Percentiles rank a stretch among this genome's conserved stretches.
phyloP scores from a whole-genome alignment of 495 filamentous ascomycete genomes.

The Talaromyces borbonicus region DNA sequence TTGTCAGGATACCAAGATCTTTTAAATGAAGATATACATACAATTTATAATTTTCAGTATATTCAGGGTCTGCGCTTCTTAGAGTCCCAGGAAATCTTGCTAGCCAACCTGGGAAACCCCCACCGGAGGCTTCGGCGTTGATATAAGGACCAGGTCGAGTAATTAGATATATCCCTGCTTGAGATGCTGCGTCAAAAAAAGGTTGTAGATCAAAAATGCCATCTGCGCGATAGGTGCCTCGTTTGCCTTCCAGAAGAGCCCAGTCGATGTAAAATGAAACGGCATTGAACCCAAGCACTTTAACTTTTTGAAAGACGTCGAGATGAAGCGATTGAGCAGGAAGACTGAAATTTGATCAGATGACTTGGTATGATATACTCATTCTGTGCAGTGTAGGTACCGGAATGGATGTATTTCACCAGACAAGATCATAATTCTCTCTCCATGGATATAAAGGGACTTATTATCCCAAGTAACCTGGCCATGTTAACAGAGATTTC shows the following conservation, averaged over 20 bases:
- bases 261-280: slow-evolving; percentile 69
- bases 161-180: slow-evolving; percentile 64
- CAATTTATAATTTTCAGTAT: slow-evolving; percentile 31
- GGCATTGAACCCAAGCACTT: slow-evolving; percentile 61
- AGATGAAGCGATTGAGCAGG: slow-evolving; percentile 62
- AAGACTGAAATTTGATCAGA: slow-evolving; percentile 32
- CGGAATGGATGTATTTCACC: slow-evolving; percentile 66
- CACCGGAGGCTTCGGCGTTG: slow-evolving; percentile 56
- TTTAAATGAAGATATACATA: neutral
- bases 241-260: slow-evolving; percentile 65
- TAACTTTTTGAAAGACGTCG: slow-evolving; percentile 73
- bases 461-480: slow-evolving; percentile 64
- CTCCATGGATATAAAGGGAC: slow-evolving; percentile 61
- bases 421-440: slow-evolving; percentile 61
- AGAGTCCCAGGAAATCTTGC: slow-evolving; percentile 54
- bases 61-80: slow-evolving; percentile 48
- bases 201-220: slow-evolving; percentile 59
- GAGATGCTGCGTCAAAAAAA: slow-evolving; percentile 60
- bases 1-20: neutral
- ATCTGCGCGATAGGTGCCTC: slow-evolving; percentile 54
- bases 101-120: slow-evolving; percentile 58
- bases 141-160: slow-evolving; percentile 62
- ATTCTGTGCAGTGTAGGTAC: slow-evolving; percentile 16
- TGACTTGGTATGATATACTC: neutral
- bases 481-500: neutral